Evolutionary conservation across 176 grass and related monocot species (phyloP).

Genomic region (Eragrostis nindensis): DNA sequence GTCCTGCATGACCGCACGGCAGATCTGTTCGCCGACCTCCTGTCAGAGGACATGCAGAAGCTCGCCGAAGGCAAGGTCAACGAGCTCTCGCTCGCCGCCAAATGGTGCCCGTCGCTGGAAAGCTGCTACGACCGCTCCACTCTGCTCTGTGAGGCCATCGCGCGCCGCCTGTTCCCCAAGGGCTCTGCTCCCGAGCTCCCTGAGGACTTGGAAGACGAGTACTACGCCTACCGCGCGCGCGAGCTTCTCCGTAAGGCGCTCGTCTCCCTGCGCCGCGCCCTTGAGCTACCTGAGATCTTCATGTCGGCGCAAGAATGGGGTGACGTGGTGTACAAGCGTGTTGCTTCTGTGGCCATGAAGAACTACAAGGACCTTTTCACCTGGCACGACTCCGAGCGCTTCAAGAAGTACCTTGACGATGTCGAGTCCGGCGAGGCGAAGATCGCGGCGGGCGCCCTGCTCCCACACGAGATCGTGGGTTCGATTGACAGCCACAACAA

Average conservation of each 20-base stretch:
- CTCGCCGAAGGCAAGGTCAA: conserved; percentile 41
- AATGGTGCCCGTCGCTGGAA: conserved; percentile 70
- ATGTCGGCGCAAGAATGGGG: conserved; percentile 59
- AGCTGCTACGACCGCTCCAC: conserved; percentile 66
- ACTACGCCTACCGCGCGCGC: conserved; percentile 54
- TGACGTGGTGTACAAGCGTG: conserved; percentile 59
- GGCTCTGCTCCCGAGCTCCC: conserved; percentile 40
- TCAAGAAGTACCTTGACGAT: conserved; percentile 50
- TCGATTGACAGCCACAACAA: conserved; percentile 22
- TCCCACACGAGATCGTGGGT: conserved; percentile 67
- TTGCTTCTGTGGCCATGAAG: conserved; percentile 79
- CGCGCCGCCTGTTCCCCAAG: background rate
- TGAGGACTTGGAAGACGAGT: conserved; percentile 37
- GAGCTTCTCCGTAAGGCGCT: no score
- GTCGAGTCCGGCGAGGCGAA: conserved; percentile 61
- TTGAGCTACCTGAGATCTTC: conserved; percentile 71
- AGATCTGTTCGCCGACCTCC: conserved; percentile 57
- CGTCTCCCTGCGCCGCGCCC: conserved; percentile 10
- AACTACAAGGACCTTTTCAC: conserved; percentile 65
- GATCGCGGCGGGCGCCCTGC: conserved; percentile 67
- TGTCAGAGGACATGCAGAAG: conserved; percentile 54
- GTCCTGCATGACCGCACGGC: conserved; percentile 59
- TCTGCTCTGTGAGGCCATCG: background rate
- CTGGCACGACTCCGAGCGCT: conserved; percentile 57
- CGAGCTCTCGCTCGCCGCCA: conserved; percentile 64